phyloP scores from a whole-genome alignment of 148 eudicot genomes.

The Chenopodium album region DNA sequence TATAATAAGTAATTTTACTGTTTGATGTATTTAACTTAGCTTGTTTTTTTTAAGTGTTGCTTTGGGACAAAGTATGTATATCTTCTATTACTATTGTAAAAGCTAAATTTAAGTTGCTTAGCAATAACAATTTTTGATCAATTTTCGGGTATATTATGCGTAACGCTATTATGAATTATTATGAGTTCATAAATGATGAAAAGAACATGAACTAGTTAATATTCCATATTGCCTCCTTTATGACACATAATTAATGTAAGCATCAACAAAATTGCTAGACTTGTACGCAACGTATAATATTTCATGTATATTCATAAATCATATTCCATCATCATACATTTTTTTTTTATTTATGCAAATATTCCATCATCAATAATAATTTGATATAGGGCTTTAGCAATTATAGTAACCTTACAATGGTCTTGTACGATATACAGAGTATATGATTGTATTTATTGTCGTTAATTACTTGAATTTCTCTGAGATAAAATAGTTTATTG shows the following conservation, averaged over 20 bases:
- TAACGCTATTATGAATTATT: background rate
- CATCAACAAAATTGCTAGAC: constrained; percentile 9
- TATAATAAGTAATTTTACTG: background rate
- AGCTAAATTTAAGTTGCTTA: background rate
- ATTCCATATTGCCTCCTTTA: background rate
- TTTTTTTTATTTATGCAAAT: no score
- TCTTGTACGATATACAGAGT: background rate
- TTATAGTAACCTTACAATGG: background rate
- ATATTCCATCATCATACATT: background rate
- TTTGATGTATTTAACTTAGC: background rate
- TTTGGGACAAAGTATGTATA: background rate
- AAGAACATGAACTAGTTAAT: background rate
- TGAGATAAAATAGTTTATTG: no score
- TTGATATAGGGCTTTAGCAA: background rate
- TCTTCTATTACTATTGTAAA: background rate
- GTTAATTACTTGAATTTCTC: no score
- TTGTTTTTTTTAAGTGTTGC: background rate
- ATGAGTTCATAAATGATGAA: background rate
- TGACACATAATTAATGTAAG: constrained; percentile 4
- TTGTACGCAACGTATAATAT: constrained; percentile 6
- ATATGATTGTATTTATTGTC: background rate
- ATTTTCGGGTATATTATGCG: background rate
- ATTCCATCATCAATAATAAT: background rate
- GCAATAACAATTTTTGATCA: background rate
- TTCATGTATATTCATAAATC: background rate